A percentile compares a stretch with the other conserved stretches of the same genome.
These are phyloP conservation scores for Yarrowia hollandica DNA, from an alignment of 805 yeast genomes.

Conservation along the genomic window DNA sequence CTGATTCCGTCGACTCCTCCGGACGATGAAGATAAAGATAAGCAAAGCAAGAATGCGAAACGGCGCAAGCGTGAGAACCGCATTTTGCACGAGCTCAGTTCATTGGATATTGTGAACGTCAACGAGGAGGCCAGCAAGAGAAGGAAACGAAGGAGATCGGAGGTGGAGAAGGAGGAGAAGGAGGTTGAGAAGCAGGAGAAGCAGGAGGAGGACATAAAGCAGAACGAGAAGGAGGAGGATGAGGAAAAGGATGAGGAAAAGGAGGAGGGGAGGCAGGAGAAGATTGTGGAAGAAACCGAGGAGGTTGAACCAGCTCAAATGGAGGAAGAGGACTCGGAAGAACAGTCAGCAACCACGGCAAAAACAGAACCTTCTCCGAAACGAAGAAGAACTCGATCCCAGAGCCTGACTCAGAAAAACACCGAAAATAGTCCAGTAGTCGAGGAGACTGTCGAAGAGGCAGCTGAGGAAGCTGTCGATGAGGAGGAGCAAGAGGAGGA, in stretches of 20 bases:
- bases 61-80: not conserved
- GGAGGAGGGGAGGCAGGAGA: not conserved
- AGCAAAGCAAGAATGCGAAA: not conserved
- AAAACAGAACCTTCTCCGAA: not conserved
- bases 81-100: constrained; percentile 9
- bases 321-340: not conserved
- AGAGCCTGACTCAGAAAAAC: not conserved
- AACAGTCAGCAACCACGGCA: too few species aligned
- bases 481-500: not conserved
- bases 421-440: not conserved
- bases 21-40: constrained; percentile 4
- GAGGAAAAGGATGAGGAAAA: not conserved
- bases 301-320: not conserved
- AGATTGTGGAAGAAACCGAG: not conserved
- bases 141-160: not conserved
- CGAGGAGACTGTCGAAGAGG: not conserved
- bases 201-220: not conserved
- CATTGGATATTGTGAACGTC: not conserved
- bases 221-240: not conserved
- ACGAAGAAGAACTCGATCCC: not conserved
- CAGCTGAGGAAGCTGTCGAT: not conserved
- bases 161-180: not conserved
- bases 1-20: constrained; percentile 21
- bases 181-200: not conserved
- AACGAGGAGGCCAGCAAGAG: constrained; percentile 3